Percentiles rank a stretch among this genome's conserved stretches.
phyloP scores from a whole-genome alignment of 805 yeast species.

The Kuraishia ogatae region DNA sequence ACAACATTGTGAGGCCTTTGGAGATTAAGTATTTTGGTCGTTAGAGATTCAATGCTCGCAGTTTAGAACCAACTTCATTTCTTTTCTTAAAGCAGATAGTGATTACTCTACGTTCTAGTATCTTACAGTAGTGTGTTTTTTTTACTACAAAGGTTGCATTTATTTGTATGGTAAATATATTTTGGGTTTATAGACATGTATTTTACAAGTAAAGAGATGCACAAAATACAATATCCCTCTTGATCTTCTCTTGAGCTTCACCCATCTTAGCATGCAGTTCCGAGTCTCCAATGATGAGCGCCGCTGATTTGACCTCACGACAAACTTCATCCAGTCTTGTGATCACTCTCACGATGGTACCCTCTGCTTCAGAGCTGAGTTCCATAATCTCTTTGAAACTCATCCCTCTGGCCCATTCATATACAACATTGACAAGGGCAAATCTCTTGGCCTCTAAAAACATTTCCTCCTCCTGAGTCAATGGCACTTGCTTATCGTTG shows the following conservation, averaged over 20 bases:
- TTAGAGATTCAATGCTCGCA: conserved; percentile 8
- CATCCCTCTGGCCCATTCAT: conserved; percentile 97
- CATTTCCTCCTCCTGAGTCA: conserved; percentile 79
- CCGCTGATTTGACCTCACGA: conserved; percentile 89
- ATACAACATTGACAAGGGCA: conserved; percentile 87
- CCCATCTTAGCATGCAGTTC: conserved; percentile 83
- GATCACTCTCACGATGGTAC: conserved; percentile 93
- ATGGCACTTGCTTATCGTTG: conserved; percentile 56
- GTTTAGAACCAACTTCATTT: background rate
- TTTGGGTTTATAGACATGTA: background rate
- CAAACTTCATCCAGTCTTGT: conserved; percentile 92
- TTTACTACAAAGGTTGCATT: background rate
- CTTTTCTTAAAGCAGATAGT: background rate
- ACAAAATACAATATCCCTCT: conserved; percentile 95
- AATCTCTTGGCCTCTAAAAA: conserved; percentile 80
- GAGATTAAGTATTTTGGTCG: conserved; percentile 60
- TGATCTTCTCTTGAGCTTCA: conserved; percentile 88
- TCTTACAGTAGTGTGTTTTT: background rate
- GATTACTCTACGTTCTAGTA: background rate
- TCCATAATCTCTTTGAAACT: conserved; percentile 87
- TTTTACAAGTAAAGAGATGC: conserved; percentile 75
- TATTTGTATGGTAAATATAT: no score
- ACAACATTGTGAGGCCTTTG: conserved; percentile 46
- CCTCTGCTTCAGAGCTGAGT: conserved; percentile 86
- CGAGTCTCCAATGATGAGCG: conserved; percentile 90